Percentiles rank a stretch among this genome's conserved stretches.
Evolutionary conservation across 176 grass and related monocot species (phyloP).

Genomic region (Saccharum officinarum): DNA sequence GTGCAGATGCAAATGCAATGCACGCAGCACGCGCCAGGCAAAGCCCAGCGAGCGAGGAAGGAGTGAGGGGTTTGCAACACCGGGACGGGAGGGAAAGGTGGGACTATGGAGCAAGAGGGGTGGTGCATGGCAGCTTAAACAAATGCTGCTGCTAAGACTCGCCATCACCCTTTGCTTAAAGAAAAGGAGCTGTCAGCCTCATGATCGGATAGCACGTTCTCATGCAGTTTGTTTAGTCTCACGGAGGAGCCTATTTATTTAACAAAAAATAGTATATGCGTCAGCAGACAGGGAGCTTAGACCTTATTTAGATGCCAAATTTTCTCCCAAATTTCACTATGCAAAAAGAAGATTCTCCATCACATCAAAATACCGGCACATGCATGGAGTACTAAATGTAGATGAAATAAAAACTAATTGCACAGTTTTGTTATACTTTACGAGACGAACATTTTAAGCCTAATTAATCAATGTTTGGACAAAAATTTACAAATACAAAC

Average conservation of each 20-base stretch:
- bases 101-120: neutral
- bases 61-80: neutral
- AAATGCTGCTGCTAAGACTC: neutral
- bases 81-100: neutral
- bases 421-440: too few relatives aligned
- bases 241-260: neutral
- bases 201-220: conserved; percentile 47
- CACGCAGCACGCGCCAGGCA: neutral
- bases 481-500: too few relatives aligned
- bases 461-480: too few relatives aligned
- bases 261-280: neutral
- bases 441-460: too few relatives aligned
- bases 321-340: too few relatives aligned
- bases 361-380: too few relatives aligned
- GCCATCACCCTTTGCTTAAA: conserved; percentile 36
- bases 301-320: too few relatives aligned
- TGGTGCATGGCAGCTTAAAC: conserved; percentile 22
- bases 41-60: neutral
- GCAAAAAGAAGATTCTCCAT: too few relatives aligned
- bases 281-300: conserved; percentile 12
- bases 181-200: conserved; percentile 38
- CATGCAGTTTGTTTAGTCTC: conserved; percentile 16
- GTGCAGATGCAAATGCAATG: neutral
- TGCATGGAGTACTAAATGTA: too few relatives aligned
- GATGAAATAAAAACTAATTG: too few relatives aligned